Base-by-base conservation (phyloP, 1,139 yeast species). In the Kurtzmaniella quercitrusa region DNA sequence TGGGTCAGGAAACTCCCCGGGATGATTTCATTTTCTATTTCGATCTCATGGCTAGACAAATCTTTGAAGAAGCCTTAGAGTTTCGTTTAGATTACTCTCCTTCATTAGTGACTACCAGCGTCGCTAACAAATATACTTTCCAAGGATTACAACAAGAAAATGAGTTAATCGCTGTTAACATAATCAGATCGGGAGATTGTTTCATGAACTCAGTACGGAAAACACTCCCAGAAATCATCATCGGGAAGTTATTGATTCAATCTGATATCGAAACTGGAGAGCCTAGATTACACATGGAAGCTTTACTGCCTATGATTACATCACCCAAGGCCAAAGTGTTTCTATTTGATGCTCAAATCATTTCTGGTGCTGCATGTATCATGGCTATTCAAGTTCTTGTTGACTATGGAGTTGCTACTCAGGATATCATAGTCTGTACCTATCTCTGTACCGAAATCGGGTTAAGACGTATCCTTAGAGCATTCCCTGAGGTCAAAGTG, bases 151-250 rank as follows among this genome's bases (percentile, higher is more conserved):
- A 53, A 36, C 66, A 65, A 43, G 55, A 61, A 28, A 78, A 77
- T 45, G 72, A 75, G 19, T 64, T 87, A 7, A 69, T 85, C 30
- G 93, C 95, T 0, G 84, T 89, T 5, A 82, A 84, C 47, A 80
- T 91, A 40, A 82, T 93, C 38, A 73, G 96, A 49, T 91, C 96
- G 1, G 98, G 98, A 3, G 97, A 89, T 59, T 88, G 96, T 57
- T 91, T 91, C 56, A 83, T 86, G 76, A 75, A 74, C 34, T 83
- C 96, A 0, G 66, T 91, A 41, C 78, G 86, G 47, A 81, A 79
- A 51, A 79, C 93, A 0, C 71, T 88, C 30, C 94, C 96, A 0
- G 88, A 83, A 42, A 80, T 88, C 18, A 74, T 81, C 12, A 71
- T 88, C 38, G 98, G 98, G 1, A 87, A 89, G 56, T 61, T 93